These are phyloP conservation scores for Ciborinia camelliae DNA, from an alignment of 2,329 filamentous ascomycete species.

Conservation along the genomic window DNA sequence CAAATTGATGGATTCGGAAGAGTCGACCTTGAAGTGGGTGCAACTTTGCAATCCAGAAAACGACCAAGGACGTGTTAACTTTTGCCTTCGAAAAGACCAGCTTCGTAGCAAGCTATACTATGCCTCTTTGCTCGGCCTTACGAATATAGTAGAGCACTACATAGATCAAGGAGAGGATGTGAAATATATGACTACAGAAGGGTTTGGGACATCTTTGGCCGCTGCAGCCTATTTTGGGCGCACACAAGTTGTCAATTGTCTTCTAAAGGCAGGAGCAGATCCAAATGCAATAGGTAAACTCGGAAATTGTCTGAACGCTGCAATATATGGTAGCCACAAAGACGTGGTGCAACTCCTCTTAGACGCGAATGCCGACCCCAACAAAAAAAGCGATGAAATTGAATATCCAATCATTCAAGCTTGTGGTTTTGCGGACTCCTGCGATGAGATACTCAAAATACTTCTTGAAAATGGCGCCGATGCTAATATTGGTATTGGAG, in stretches of 20 bases:
- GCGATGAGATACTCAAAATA: too few relatives aligned
- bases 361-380: too few relatives aligned
- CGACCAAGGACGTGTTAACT: background rate
- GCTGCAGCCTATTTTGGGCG: background rate
- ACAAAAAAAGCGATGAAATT: too few relatives aligned
- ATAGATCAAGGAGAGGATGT: background rate
- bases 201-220: background rate
- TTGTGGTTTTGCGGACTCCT: too few relatives aligned
- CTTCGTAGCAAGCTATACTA: slow-evolving; percentile 2
- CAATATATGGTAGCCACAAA: too few relatives aligned
- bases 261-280: background rate
- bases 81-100: background rate
- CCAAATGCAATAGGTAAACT: background rate
- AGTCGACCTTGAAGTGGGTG: background rate
- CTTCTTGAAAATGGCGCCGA: too few relatives aligned
- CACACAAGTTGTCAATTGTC: background rate
- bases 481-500: too few relatives aligned
- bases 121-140: background rate
- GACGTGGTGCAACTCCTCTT: too few relatives aligned
- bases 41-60: background rate
- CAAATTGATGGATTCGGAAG: background rate
- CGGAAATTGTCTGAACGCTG: too few relatives aligned
- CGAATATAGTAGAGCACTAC: background rate
- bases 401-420: too few relatives aligned
- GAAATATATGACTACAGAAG: background rate